Evolutionary conservation across 805 yeast genomes (phyloP), one percentile per base, ranked within the genome.

Genomic region (Blastobotrys americana): DNA sequence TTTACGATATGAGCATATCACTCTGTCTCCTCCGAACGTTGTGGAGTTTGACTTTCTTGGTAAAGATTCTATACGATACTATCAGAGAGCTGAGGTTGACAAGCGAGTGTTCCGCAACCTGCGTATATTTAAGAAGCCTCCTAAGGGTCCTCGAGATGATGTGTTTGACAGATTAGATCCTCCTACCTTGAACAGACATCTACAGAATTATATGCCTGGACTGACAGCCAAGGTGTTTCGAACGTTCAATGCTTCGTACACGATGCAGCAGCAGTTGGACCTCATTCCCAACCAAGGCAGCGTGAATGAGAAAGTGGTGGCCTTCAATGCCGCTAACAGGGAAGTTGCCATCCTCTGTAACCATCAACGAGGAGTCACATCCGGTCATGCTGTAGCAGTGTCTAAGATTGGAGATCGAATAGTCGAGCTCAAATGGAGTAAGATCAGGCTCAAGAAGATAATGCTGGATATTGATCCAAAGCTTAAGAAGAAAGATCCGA

Each of bases 191-290:
- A 89, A 89, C 70, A 84, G 82, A 62, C 89, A 87, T 61, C 76
- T 89, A 58, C 96, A 88, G 59, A 79, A 75, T 47, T 88, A 89
- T 64, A 82, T 89, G 93, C 79, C 84, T 19, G 97, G 97, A 0
- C 72, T 89, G 52, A 88, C 97, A 0, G 97, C 97, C 3, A 89
- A 89, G 64, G 97, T 89, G 17, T 90, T 89, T 72, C 94, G 97
- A 80, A 89, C 97, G 0, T 89, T 85, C 60, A 89, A 89, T 67
- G 97, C 97, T 0, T 85, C 96, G 1, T 84, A 85, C 63, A 88
- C 96, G 1, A 90, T 89, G 97, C 97, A 89, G 64, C 95, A 89
- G 57, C 96, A 87, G 61, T 65, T 90, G 48, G 95, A 84, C 59
- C 67, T 80, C 56, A 87, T 90, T 53, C 73, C 82, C n/a, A 84